A percentile compares a stretch with the other conserved stretches of the same genome.
These are phyloP conservation scores for Vigna reflexopilosa DNA, from an alignment of 306 rosid species.

Conservation along the genomic window DNA sequence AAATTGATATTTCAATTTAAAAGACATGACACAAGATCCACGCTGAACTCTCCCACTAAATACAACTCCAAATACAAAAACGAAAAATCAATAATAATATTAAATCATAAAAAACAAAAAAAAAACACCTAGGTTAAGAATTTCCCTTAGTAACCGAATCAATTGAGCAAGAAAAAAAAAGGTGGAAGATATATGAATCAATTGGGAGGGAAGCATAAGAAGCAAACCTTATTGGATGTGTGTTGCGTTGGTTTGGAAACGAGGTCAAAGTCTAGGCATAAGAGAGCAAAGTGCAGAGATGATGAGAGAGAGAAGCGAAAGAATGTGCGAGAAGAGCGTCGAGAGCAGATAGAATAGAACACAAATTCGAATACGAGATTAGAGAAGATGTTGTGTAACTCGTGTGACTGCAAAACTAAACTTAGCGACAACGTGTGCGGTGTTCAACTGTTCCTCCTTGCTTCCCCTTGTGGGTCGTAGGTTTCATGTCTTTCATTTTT, in stretches of 20 bases:
- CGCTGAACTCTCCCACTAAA: not conserved
- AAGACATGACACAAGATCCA: conserved; percentile 28
- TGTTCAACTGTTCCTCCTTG: not conserved
- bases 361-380: not conserved
- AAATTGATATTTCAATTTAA: not conserved
- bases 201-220: not conserved
- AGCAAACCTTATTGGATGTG: conserved; percentile 35
- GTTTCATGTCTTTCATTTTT: not conserved
- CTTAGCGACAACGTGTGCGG: not conserved
- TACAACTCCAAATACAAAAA: not conserved
- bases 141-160: not conserved
- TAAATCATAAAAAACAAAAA: not conserved
- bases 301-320: conserved; percentile 15
- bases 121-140: not conserved
- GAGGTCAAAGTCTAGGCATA: conserved; percentile 43
- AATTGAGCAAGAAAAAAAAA: conserved; percentile 4
- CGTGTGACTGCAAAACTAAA: not conserved
- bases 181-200: not conserved
- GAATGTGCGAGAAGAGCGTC: conserved; percentile 43
- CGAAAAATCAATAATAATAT: too few species aligned
- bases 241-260: not conserved
- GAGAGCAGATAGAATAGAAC: not conserved
- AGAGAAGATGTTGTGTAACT: not conserved
- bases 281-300: not conserved
- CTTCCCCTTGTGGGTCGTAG: conserved; percentile 12